Evolutionary conservation across 2,329 filamentous ascomycete genomes (phyloP).

Genomic region (Fusarium denticulatum): DNA sequence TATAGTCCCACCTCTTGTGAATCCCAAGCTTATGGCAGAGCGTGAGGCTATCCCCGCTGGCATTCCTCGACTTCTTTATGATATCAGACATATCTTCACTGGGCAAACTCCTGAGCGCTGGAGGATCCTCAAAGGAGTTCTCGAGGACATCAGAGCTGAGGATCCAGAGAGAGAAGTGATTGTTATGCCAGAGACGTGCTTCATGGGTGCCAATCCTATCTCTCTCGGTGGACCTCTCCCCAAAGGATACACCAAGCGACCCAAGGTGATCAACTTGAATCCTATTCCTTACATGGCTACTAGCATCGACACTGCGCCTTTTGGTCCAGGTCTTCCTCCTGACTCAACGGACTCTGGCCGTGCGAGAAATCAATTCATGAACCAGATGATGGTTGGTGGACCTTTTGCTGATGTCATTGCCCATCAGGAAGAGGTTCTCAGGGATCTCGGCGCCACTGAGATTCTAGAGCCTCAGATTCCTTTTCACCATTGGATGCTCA

Average conservation of each 20-base stretch:
- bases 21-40: conserved; percentile 30
- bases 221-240: conserved; percentile 51
- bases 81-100: conserved; percentile 40
- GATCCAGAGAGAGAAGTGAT: conserved; percentile 53
- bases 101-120: conserved; percentile 47
- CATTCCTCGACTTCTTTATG: conserved; percentile 45
- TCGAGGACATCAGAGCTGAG: conserved; percentile 47
- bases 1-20: conserved; percentile 6
- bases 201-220: conserved; percentile 52
- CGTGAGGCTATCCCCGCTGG: conserved; percentile 30
- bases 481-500: conserved; percentile 44
- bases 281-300: conserved; percentile 49
- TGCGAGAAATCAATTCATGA: conserved; percentile 46
- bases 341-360: conserved; percentile 50
- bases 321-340: conserved; percentile 52
- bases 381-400: conserved; percentile 36
- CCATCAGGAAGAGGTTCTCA: conserved; percentile 41
- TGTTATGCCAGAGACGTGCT: conserved; percentile 54
- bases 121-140: conserved; percentile 47
- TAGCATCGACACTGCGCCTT: conserved; percentile 53
- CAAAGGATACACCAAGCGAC: conserved; percentile 49
- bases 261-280: conserved; percentile 53
- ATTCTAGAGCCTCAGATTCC: conserved; percentile 21
- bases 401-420: conserved; percentile 38
- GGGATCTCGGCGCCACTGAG: conserved; percentile 43